These are phyloP conservation scores for Phoma sp. DNA, from an alignment of 2,329 filamentous ascomycete species.

Conservation along the genomic window DNA sequence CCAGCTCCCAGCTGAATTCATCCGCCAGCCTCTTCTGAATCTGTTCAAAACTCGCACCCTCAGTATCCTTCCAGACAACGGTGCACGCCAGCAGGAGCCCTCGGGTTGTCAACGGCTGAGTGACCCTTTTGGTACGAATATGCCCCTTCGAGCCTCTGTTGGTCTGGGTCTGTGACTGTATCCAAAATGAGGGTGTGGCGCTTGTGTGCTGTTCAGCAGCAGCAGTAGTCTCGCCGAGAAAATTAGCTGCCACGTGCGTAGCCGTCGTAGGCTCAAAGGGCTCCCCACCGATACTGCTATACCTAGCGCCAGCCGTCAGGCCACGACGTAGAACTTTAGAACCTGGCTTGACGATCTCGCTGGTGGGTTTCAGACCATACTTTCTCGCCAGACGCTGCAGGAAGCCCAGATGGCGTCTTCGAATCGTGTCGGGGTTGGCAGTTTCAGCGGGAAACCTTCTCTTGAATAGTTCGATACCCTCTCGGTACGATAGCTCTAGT, in stretches of 20 bases:
- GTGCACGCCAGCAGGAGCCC: slow-evolving; percentile 22
- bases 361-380: slow-evolving; percentile 17
- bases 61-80: slow-evolving; percentile 23
- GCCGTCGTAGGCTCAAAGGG: background rate
- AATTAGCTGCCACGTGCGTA: background rate
- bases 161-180: background rate
- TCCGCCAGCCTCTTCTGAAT: slow-evolving; percentile 21
- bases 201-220: background rate
- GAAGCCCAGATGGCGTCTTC: slow-evolving; percentile 17
- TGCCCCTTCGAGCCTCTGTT: background rate
- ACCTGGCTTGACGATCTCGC: slow-evolving; percentile 7
- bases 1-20: slow-evolving; percentile 18
- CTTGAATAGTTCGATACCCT: slow-evolving; percentile 11
- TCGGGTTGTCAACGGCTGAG: background rate
- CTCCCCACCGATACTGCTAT: slow-evolving; percentile 4
- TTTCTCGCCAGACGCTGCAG: slow-evolving; percentile 1
- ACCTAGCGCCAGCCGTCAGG: slow-evolving; percentile 4
- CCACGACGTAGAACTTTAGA: slow-evolving; percentile 17
- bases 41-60: slow-evolving; percentile 11
- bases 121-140: background rate
- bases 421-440: slow-evolving; percentile 20
- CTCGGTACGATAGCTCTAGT: slow-evolving; percentile 13
- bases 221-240: background rate
- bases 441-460: slow-evolving; percentile 13
- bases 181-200: background rate